These are phyloP conservation scores for Neonectria sp. DNA, from an alignment of 2,329 filamentous ascomycete genomes.

Conservation along the genomic window DNA sequence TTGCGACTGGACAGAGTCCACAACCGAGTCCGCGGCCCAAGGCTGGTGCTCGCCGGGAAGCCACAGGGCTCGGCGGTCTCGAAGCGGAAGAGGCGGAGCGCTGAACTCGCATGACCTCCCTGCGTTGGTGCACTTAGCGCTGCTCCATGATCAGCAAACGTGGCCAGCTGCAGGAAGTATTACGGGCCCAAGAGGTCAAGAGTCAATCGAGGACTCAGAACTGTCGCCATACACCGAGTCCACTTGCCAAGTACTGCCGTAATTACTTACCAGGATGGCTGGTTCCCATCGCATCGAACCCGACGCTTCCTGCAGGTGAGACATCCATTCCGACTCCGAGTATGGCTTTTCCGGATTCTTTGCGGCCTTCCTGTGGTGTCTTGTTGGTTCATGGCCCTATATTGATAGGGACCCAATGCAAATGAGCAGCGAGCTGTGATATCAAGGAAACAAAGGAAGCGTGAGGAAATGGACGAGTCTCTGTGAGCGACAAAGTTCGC, in stretches of 20 bases:
- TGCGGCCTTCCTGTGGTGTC: neutral
- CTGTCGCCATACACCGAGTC: too few relatives aligned
- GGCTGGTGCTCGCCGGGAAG: conserved; percentile 44
- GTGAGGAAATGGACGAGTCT: neutral
- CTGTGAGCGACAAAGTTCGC: neutral
- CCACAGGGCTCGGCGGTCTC: conserved; percentile 37
- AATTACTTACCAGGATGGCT: conserved; percentile 37
- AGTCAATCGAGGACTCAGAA: too few relatives aligned
- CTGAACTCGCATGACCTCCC: conserved; percentile 37
- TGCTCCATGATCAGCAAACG: conserved; percentile 19
- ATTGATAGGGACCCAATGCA: neutral
- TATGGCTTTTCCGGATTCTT: conserved; percentile 21
- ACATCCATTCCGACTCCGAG: conserved; percentile 29
- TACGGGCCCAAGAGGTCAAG: neutral
- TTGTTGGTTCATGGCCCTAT: conserved; percentile 14
- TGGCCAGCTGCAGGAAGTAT: too few relatives aligned
- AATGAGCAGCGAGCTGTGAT: neutral
- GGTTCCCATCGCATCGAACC: conserved; percentile 29
- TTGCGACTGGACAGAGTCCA: neutral
- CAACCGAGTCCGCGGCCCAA: conserved; percentile 28
- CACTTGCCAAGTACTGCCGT: neutral
- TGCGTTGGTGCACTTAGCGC: conserved; percentile 34
- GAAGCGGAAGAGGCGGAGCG: conserved; percentile 37
- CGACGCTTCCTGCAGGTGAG: conserved; percentile 28
- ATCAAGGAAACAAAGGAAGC: neutral